These are phyloP conservation scores for Luffa acutangula DNA, from an alignment of 306 rosid genomes.

Conservation along the genomic window DNA sequence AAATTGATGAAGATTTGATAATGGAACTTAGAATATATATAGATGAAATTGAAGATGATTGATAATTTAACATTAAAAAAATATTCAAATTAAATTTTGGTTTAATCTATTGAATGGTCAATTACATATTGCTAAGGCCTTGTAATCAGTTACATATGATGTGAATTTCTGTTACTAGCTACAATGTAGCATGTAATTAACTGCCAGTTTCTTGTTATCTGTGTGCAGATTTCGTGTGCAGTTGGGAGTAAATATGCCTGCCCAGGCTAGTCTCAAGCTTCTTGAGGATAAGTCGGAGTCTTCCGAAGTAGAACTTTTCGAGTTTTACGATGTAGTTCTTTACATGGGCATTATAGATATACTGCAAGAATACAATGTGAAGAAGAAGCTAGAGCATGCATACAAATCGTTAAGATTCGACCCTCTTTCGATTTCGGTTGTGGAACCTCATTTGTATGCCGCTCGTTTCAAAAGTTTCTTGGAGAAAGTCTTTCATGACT, in stretches of 20 bases:
- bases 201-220: not conserved
- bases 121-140: not conserved
- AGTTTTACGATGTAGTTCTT: conserved; percentile 76
- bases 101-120: not conserved
- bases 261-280: conserved; percentile 52
- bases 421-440: conserved; percentile 54
- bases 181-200: not conserved
- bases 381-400: conserved; percentile 66
- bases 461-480: conserved; percentile 68
- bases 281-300: conserved; percentile 33
- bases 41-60: too few relatives aligned
- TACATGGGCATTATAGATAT: conserved; percentile 92
- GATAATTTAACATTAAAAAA: not conserved
- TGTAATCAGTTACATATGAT: not conserved
- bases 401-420: conserved; percentile 46
- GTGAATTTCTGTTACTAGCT: not conserved
- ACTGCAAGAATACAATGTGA: conserved; percentile 63
- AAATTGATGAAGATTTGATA: too few relatives aligned
- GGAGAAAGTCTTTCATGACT: conserved; percentile 53
- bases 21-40: too few relatives aligned
- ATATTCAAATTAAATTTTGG: not conserved
- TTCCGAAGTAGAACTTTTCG: conserved; percentile 57
- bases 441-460: conserved; percentile 63
- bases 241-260: conserved; percentile 97
- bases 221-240: conserved; percentile 71